Base-by-base conservation (phyloP, 116 monocot species). In the Papilionanthe hybrid region DNA sequence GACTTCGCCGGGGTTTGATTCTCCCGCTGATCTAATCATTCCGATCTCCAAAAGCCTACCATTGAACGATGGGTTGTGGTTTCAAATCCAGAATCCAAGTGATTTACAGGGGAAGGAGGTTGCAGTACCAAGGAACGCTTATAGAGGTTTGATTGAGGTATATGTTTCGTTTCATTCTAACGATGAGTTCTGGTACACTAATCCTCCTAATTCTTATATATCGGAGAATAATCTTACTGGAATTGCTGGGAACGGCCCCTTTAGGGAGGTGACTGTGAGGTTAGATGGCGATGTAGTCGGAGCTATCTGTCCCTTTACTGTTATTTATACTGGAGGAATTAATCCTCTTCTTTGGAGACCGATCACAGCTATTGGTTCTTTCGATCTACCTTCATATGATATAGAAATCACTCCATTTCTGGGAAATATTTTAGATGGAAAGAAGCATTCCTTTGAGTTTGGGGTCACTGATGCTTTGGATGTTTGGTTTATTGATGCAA, bases 311-410 rank as follows among this genome's bases (percentile, higher is more conserved):
- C 88, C 88, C 0, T 88, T 88, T 25, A 88, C 88, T 12, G 88
- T 88, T 10, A 82, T 88, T 76, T 88, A 88, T 44, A 88, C 88
- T 7, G 85, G 88, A 6, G 88, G 87, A 49, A 27, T 88, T 6
- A 88, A 85, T 56, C 88, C 88, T 6, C 78, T 88, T 48, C 88
- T 88, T 22, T 88, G 88, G 88, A 82, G 88, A 28, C 88, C 88
- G 44, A 88, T 88, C 42, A 78, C 88, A 0, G 85, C 82, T 8
- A 85, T 88, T 57, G 88, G 88, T 13, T 88, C 88, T 5, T 88
- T 85, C 75, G 82, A 88, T 77, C 72, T 88, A 19, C 88, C 88
- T 4, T 48, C 82, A 5, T 88, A 88, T 28, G 84, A 88, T 78
- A 79, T 88, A 7, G 88, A 88, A 42, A 85, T 88, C 42, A 85